Base-by-base conservation (phyloP, 768 basidiomycete genomes). In the Sporobolomyces phaffii region DNA sequence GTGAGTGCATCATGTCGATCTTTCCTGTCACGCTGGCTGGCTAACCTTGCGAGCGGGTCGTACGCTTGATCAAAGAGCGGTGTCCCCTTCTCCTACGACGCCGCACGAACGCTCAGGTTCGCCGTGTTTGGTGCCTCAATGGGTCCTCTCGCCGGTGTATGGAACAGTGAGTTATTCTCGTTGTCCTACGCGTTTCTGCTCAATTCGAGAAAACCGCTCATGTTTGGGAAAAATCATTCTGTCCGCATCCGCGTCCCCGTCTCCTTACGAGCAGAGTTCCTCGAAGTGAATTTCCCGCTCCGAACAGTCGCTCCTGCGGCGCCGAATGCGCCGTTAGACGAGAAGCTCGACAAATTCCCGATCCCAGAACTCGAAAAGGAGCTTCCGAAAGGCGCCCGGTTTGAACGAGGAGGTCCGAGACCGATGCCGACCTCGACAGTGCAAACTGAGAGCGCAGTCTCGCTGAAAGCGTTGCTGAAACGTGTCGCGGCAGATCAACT, bases 281-380 rank as follows among this genome's bases (percentile, higher is more conserved):
- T 72, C 62, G 70, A 72, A 36, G 65, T 72, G 50, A 72, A 72
- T n/a, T 72, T 72, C 60, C 70, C 70, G 1, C 65, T 72, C 13
- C 62, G 70, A 36, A 20, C 58, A 8, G 41, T 56, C 17, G 28
- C 53, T 5, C 62, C 51, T 31, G 40, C 60, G 10, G 29, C 41
- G 7, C 48, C 49, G 48, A 50, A 52, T 17, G 68, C 65, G 11
- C 48, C 59, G 26, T 58, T 68, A 24, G 65, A 64, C 36, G 65
- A 71, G 45, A 41, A 62, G 14, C 44, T 52, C 41, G 50, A 53
- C 40, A 65, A 62, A 14, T 47, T 59, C 34, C 67, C 66, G 31
- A 67, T 65, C 36, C 70, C 70, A 5, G 70, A 64, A 5, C 38
- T 72, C 28, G 56, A 65, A 57, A 56, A 67, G 49, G 53, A 67